Conservation (phyloP, 495 filamentous ascomycete genomes). For the Endocarpon pusillum region DNA sequence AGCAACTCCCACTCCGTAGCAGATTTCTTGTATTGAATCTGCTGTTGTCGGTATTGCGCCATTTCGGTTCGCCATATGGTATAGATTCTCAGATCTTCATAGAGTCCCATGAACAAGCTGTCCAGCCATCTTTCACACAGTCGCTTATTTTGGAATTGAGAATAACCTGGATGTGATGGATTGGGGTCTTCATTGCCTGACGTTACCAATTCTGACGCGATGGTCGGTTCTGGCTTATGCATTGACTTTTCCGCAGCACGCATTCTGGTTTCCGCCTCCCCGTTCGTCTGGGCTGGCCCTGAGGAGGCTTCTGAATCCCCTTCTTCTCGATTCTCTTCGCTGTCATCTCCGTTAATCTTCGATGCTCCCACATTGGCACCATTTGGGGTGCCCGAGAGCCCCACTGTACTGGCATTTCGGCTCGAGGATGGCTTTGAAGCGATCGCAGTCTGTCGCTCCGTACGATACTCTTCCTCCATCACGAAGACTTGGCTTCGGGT, state of each 20-base stretch:
- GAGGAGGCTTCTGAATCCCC: slow-evolving; percentile 15
- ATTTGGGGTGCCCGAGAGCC: slow-evolving; percentile 46
- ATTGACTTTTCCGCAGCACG: slow-evolving; percentile 33
- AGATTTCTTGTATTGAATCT: slow-evolving; percentile 84
- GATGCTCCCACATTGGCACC: slow-evolving; percentile 27
- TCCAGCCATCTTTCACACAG: slow-evolving; percentile 96
- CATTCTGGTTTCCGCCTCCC: slow-evolving; percentile 19
- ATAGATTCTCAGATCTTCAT: slow-evolving; percentile 94
- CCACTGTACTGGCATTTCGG: slow-evolving; percentile 60
- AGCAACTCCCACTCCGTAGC: slow-evolving; percentile 97
- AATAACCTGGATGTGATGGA: slow-evolving; percentile 33
- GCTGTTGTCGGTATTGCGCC: slow-evolving; percentile 77
- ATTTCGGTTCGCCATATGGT: slow-evolving; percentile 98
- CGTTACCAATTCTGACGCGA: slow-evolving; percentile 68
- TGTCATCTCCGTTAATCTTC: slow-evolving; percentile 24
- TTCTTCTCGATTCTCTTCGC: slow-evolving; percentile 19
- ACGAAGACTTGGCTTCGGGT: slow-evolving; percentile 94
- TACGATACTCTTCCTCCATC: slow-evolving; percentile 97
- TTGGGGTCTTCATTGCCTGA: slow-evolving; percentile 42
- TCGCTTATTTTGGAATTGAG: slow-evolving; percentile 81
- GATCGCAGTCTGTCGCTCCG: slow-evolving; percentile 55
- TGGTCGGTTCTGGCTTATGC: slow-evolving; percentile 65
- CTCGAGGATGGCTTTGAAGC: slow-evolving; percentile 33
- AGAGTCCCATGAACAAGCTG: slow-evolving; percentile 97
- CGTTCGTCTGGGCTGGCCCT: slow-evolving; percentile 15